A percentile compares a stretch with the other conserved stretches of the same genome.
phyloP scores from a whole-genome alignment of 2,329 filamentous ascomycete genomes.

The Ceratocystis variospora region DNA sequence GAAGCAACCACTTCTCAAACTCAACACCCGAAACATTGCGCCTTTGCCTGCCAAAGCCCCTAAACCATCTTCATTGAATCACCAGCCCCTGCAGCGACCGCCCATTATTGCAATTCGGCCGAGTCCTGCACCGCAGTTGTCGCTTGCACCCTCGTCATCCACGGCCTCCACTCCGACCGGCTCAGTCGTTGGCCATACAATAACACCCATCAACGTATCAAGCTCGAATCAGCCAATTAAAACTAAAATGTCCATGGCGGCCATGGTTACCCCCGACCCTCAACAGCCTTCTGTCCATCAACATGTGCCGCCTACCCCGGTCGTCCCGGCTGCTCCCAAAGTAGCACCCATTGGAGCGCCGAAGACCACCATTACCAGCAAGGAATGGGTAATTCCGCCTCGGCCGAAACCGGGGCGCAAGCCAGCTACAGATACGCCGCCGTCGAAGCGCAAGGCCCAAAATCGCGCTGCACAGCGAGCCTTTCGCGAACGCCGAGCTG shows the following conservation, averaged over 20 bases:
- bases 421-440: slow-evolving; percentile 81
- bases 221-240: slow-evolving; percentile 19
- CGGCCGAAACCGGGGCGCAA: slow-evolving; percentile 84
- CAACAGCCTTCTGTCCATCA: slow-evolving; percentile 19
- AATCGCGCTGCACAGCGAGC: slow-evolving; percentile 84
- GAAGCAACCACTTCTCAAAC: slow-evolving; percentile 7
- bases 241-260: slow-evolving; percentile 35
- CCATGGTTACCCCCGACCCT: slow-evolving; percentile 32
- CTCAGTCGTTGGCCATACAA: slow-evolving; percentile 20
- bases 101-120: slow-evolving; percentile 18
- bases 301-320: slow-evolving; percentile 4
- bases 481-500: slow-evolving; percentile 76
- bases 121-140: slow-evolving; percentile 10
- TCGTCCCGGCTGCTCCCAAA: not conserved
- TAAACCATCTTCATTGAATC: not conserved
- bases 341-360: slow-evolving; percentile 28
- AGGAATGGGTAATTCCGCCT: slow-evolving; percentile 75
- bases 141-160: slow-evolving; percentile 15
- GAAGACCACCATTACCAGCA: slow-evolving; percentile 54
- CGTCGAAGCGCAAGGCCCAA: slow-evolving; percentile 86
- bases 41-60: slow-evolving; percentile 11
- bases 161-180: slow-evolving; percentile 24
- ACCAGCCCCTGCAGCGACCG: slow-evolving; percentile 11
- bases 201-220: slow-evolving; percentile 27
- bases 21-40: slow-evolving; percentile 8